A percentile compares a stretch with the other conserved stretches of the same genome.
These are phyloP conservation scores for Mycocentrospora acerina DNA, from an alignment of 2,329 filamentous ascomycete genomes.

Conservation along the genomic window DNA sequence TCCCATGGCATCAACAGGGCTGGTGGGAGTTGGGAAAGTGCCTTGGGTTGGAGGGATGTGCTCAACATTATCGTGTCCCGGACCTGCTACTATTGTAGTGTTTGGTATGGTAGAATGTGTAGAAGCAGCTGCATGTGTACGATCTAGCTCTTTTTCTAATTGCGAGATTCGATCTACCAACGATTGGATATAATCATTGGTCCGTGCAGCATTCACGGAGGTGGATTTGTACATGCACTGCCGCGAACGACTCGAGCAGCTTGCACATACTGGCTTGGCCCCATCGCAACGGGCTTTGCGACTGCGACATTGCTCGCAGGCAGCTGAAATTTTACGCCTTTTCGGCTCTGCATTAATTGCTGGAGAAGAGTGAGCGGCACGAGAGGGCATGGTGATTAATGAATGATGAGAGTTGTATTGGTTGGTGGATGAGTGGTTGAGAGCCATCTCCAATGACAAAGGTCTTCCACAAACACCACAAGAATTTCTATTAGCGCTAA, in stretches of 20 bases:
- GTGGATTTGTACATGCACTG: constrained; percentile 9
- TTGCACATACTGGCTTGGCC: constrained; percentile 7
- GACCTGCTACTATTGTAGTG: too few species aligned
- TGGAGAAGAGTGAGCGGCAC: too few species aligned
- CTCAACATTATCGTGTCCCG: constrained; percentile 4
- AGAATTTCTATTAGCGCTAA: too few species aligned
- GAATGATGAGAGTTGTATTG: too few species aligned
- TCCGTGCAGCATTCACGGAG: constrained; percentile 1
- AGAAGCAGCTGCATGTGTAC: constrained; percentile 2
- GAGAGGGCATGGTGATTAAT: too few species aligned
- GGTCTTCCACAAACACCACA: too few species aligned
- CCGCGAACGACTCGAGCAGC: constrained; percentile 4
- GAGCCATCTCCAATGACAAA: too few species aligned
- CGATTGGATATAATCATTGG: constrained; percentile 7
- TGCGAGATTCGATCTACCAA: constrained; percentile 8
- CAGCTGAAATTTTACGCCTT: too few species aligned
- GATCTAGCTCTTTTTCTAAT: constrained; percentile 6
- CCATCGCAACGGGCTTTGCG: constrained; percentile 11
- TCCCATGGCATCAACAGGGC: constrained; percentile 10
- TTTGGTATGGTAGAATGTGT: constrained; percentile 2
- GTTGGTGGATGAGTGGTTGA: too few species aligned
- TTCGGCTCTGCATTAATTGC: too few species aligned
- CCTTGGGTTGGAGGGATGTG: constrained; percentile 4
- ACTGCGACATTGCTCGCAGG: constrained; percentile 9
- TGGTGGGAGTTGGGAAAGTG: background rate